A percentile compares a stretch with the other conserved stretches of the same genome.
phyloP scores from a whole-genome alignment of 2,329 filamentous ascomycete species.

The Trichocomaceae sp. region DNA sequence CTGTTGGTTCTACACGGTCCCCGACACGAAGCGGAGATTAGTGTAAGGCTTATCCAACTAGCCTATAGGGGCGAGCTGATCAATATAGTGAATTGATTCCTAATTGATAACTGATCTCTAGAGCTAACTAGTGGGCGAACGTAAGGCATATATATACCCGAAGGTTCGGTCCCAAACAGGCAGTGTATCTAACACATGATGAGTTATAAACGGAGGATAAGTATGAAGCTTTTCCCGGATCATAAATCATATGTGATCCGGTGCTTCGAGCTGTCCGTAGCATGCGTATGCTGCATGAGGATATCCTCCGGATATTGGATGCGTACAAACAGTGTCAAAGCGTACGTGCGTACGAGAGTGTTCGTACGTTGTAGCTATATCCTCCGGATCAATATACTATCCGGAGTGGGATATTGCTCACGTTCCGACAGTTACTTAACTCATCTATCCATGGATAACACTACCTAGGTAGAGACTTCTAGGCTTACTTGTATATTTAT shows the following conservation, averaged over 20 bases:
- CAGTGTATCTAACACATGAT: constrained; percentile 1
- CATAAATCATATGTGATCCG: background rate
- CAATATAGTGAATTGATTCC: background rate
- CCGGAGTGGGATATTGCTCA: no score
- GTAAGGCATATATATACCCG: background rate
- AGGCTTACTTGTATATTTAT: no score
- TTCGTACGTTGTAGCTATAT: no score
- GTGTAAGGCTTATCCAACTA: background rate
- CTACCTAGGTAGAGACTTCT: no score
- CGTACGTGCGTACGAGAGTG: no score
- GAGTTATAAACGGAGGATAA: background rate
- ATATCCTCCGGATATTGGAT: background rate
- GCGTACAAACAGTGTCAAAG: no score
- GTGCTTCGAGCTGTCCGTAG: background rate
- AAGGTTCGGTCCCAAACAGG: background rate
- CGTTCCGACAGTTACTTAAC: no score
- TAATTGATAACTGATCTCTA: constrained; percentile 1
- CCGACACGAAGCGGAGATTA: background rate
- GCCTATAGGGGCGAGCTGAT: constrained; percentile 2
- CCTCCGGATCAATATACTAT: no score
- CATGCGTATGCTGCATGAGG: background rate
- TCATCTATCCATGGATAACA: no score
- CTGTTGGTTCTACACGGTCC: background rate
- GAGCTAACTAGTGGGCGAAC: background rate
- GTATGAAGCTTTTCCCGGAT: background rate